Base-by-base conservation (phyloP, 2,329 filamentous ascomycete species). In the Epichloe baconii region DNA sequence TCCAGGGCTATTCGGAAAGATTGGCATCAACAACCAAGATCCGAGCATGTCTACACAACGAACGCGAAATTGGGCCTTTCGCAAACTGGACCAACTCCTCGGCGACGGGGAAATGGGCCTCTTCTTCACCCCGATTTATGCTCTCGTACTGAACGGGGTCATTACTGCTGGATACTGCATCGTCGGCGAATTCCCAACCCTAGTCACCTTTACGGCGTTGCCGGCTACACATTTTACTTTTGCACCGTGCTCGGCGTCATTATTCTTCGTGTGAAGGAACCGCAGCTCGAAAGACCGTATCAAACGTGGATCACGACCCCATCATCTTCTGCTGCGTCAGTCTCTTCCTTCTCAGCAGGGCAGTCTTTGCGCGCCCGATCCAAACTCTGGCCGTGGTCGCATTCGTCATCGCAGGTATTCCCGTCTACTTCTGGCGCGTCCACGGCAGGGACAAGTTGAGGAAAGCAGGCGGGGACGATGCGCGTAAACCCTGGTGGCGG, bases 301-400 rank as follows among this genome's bases (percentile, higher is more conserved):
- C 84, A 82, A 65, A 95, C 90, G 3, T 98, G 91, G 93, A 95
- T 98, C 62, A 85, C 85, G 1, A 98, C 93, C 2, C 93, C 11
- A 91, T 98, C 57, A 91, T 96, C 52, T 98, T 98, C 66, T 98
- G 93, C 76, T 98, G 93, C 63, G 93, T 98, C 40, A 95, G 88
- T 64, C 68, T 98, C 57, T 98, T 98, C 64, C 68, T 98, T 57
- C 78, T 98, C 42, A 90, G 83, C 62, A 77, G 93, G 48, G 89
- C 90, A 3, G 82, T 97, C 14, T 93, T 98, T 63, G 86, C 89
- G 35, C 84, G 95, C 68, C 93, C 93, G 4, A 60, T 95, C 48
- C 90, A 98, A 74, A 95, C 91, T 0, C 65, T 95, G 23, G 80
- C 91, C 21, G 93, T 98, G 7, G 73, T 96, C 5, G 83, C 73